phyloP scores from a whole-genome alignment of 2,329 filamentous ascomycete genomes.

The Diaporthe australafricana region DNA sequence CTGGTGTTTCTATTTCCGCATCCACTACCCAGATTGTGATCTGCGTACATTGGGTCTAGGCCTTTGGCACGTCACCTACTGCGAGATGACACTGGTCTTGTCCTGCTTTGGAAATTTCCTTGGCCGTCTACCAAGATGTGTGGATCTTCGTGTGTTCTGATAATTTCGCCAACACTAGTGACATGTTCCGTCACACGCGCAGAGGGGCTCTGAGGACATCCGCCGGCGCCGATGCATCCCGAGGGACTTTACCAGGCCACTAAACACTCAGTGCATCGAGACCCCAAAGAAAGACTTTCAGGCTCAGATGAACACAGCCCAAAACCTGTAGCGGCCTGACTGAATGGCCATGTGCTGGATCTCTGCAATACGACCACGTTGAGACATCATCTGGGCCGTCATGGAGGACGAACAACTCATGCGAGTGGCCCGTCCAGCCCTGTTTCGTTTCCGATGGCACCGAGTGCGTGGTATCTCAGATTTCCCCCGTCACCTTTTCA shows the following conservation, averaged over 20 bases:
- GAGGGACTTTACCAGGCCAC: background rate
- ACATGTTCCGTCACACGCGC: background rate
- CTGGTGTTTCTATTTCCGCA: no score
- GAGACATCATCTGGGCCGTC: background rate
- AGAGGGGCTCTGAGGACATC: background rate
- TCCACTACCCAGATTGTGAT: constrained; percentile 6
- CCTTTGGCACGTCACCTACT: background rate
- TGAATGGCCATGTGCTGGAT: background rate
- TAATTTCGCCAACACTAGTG: background rate
- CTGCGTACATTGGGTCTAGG: background rate
- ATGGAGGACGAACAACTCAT: background rate
- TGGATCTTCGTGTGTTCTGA: background rate
- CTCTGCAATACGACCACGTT: constrained; percentile 1
- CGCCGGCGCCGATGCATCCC: background rate
- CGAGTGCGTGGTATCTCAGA: background rate
- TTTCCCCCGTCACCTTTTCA: background rate
- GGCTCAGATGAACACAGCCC: background rate
- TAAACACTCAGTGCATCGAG: constrained; percentile 5
- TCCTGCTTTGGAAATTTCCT: background rate
- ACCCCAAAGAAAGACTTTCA: background rate
- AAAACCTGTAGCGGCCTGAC: background rate
- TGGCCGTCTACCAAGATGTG: no score
- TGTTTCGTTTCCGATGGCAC: background rate
- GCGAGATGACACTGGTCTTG: no score
- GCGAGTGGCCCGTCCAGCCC: background rate